Evolutionary conservation across 164 flowering plant species (phyloP), one percentile per base, ranked within the genome.

Genomic region (Piper betle): DNA sequence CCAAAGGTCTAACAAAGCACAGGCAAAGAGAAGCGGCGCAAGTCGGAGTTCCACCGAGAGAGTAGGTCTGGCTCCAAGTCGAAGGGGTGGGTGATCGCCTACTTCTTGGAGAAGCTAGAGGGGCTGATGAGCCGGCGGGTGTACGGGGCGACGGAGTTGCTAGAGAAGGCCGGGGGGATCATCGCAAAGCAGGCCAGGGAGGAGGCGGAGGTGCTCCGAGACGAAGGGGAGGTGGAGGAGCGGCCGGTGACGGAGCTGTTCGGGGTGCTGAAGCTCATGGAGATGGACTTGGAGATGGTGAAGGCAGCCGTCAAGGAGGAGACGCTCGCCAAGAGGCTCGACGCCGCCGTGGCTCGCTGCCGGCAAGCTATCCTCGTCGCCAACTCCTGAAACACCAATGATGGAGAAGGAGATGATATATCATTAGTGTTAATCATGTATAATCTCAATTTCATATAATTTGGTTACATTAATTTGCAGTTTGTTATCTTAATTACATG

Each of bases 291-390:
- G 79, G 86, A 84, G 5, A 86, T 88, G 97, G 88, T 88, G 46
- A 87, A 80, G 62, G 91, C 85, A 57, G 84, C 97, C 6, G 88
- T 82, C 11, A 91, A 91, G 61, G 84, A 84, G 52, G 91, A 91
- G 66, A 91, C 96, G 0, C 52, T 85, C 61, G 61, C n/a, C 53
- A 78, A 86, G 74, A 81, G 95, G 77, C 72, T 91, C 62, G 80
- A 82, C 61, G 84, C 78, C 67, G 97, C 96, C 10, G 84, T 78
- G 72, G 87, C 93, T 12, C 60, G 97, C 60, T 91, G 97, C 74
- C 82, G 97, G 70, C 97, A 91, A 77, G 97, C 97, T 4, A 83
- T 87, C 53, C 90, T 91, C 55, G 94, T 91, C 61, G 97, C 96
- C 52, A 74, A 79, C 70, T 88, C 97, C 1, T 88, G 33, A 25